Conservation (phyloP, 352 stramenopile genomes). For the Phytophthora rubi region DNA sequence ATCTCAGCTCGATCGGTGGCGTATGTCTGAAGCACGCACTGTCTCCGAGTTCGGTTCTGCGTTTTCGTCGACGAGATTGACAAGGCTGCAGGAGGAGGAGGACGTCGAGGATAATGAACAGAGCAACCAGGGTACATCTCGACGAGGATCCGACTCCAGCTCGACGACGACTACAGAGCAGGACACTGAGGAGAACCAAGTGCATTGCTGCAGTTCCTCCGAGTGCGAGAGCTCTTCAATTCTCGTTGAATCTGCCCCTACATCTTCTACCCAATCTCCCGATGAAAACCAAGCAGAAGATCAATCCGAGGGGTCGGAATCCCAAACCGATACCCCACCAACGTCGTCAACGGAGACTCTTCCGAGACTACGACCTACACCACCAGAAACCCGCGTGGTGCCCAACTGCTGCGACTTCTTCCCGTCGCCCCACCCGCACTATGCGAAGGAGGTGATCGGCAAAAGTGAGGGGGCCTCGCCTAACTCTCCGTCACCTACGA, state of each 20-base stretch:
- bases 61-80: conserved; percentile 25
- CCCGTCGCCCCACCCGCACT: conserved; percentile 41
- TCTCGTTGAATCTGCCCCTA: conserved; percentile 10
- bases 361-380: conserved; percentile 27
- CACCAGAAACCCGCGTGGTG: conserved; percentile 24
- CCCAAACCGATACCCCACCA: conserved; percentile 10
- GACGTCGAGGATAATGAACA: conserved; percentile 2
- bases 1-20: conserved; percentile 23
- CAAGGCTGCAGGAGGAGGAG: conserved; percentile 19
- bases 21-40: conserved; percentile 22
- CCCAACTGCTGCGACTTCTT: conserved; percentile 49
- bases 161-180: conserved; percentile 9
- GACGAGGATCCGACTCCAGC: conserved; percentile 1
- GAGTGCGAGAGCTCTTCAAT: conserved; percentile 15
- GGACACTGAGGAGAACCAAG: conserved; percentile 17
- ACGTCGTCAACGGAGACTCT: conserved; percentile 23
- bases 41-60: conserved; percentile 28
- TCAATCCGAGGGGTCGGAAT: conserved; percentile 10
- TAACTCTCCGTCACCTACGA: conserved; percentile 3
- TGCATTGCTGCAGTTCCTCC: conserved; percentile 6
- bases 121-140: conserved; percentile 5
- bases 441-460: conserved; percentile 37
- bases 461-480: conserved; percentile 17
- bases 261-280: conserved; percentile 15
- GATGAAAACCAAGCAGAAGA: conserved; percentile 21